A percentile compares a stretch with the other conserved stretches of the same genome.
phyloP scores from a whole-genome alignment of 1,139 yeast genomes.

The Yamadazyma buinensis region DNA sequence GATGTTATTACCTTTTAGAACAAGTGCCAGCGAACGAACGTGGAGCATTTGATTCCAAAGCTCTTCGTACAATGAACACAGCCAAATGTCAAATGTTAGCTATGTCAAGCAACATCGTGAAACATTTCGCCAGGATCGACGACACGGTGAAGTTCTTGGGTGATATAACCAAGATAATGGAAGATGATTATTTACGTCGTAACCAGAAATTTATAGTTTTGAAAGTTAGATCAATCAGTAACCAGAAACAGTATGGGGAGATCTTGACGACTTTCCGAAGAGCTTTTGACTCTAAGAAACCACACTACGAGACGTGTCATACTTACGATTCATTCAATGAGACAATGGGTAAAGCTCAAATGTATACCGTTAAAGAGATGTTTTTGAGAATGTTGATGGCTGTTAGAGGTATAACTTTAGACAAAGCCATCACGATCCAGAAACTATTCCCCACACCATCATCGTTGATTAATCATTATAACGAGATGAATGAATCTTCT shows the following conservation, averaged over 20 bases:
- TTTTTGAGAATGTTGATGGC: slow-evolving; percentile 76
- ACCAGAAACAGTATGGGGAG: slow-evolving; percentile 49
- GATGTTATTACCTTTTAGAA: slow-evolving; percentile 80
- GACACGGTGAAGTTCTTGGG: slow-evolving; percentile 69
- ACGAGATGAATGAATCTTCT: slow-evolving; percentile 6
- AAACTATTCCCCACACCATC: slow-evolving; percentile 61
- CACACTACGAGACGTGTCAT: slow-evolving; percentile 53
- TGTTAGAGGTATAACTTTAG: slow-evolving; percentile 75
- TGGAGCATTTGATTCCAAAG: slow-evolving; percentile 19
- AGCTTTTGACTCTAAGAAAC: slow-evolving; percentile 31
- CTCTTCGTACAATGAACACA: slow-evolving; percentile 68
- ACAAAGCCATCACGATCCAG: slow-evolving; percentile 80
- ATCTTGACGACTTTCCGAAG: slow-evolving; percentile 38
- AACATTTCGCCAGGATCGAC: slow-evolving; percentile 67
- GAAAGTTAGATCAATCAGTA: slow-evolving; percentile 46
- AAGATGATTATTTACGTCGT: slow-evolving; percentile 26
- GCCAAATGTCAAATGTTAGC: slow-evolving; percentile 72
- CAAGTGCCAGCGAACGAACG: slow-evolving; percentile 21
- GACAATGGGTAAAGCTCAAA: slow-evolving; percentile 65
- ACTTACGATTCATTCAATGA: slow-evolving; percentile 63
- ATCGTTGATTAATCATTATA: slow-evolving; percentile 29
- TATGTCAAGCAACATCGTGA: slow-evolving; percentile 61
- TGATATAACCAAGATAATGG: slow-evolving; percentile 51
- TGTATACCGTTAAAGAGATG: slow-evolving; percentile 72
- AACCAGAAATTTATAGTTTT: slow-evolving; percentile 40